These are phyloP conservation scores for Podila clonocystis DNA, from an alignment of 192 early-diverging fungal species.

Conservation along the genomic window DNA sequence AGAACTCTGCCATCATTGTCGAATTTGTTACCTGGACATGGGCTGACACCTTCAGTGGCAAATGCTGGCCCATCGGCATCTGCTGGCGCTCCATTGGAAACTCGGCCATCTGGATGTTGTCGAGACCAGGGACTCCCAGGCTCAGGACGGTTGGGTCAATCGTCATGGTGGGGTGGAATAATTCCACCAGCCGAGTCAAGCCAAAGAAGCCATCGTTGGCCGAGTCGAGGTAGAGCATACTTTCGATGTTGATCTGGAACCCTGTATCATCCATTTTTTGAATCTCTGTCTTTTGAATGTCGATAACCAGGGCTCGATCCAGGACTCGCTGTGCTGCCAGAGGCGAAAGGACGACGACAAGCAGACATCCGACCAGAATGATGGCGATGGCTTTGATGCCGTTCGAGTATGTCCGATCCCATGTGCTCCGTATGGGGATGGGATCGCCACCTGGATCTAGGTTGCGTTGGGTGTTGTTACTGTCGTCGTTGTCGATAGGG, in stretches of 20 bases:
- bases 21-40: constrained; percentile 35
- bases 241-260: constrained; percentile 37
- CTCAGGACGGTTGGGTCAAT: constrained; percentile 18
- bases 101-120: constrained; percentile 25
- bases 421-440: not conserved
- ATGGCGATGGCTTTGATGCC: constrained; percentile 6
- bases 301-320: constrained; percentile 31
- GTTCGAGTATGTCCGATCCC: constrained; percentile 8
- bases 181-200: constrained; percentile 5
- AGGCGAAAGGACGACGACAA: constrained; percentile 5
- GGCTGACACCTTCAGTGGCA: constrained; percentile 22
- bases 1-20: constrained; percentile 41
- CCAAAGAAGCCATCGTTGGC: constrained; percentile 34
- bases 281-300: constrained; percentile 36
- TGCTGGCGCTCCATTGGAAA: constrained; percentile 32
- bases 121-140: constrained; percentile 7
- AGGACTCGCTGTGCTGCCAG: constrained; percentile 34
- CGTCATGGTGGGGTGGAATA: constrained; percentile 27
- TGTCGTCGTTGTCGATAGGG: not conserved
- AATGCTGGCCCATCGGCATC: constrained; percentile 19
- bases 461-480: not conserved
- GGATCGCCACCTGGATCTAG: not conserved
- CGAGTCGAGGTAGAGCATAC: constrained; percentile 23
- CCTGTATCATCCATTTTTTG: constrained; percentile 38
- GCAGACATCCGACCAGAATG: constrained; percentile 10